Base-by-base conservation (phyloP, 306 rosid species). In the Rosa rugosa region DNA sequence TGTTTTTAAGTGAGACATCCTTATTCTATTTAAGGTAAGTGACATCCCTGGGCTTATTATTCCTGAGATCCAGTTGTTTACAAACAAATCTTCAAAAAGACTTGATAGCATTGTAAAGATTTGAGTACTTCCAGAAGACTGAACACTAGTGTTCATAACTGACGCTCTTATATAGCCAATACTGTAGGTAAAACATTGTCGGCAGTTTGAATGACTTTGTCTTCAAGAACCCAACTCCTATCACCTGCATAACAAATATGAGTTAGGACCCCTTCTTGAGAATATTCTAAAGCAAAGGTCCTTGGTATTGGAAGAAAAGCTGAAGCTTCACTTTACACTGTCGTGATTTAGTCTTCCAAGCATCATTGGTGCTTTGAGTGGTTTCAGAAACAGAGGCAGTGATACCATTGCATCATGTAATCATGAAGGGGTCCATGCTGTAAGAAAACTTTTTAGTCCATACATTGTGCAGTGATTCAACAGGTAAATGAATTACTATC, bases 321-420 rank as follows among this genome's bases (percentile, higher is more conserved):
- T 64, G 68, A 63, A 66, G 84, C 86, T 79, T 84, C 76, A 31
- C 76, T 73, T 64, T 73, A 46, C 65, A 18, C 60, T 42, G 25
- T 80, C 69, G 64, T 69, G 46, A 76, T 62, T 63, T 76, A 54
- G 68, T 67, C 71, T 69, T 75, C 60, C 76, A 10, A 50, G 22
- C 71, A 74, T 51, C 23, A 46, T 53, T 80, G 44, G 79, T 83
- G 73, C 68, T 25, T 76, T 49, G 78, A 66, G 82, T 75, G 81
- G 77, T 77, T 67, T 76, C 59, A 79, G 72, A 78, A 50, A 69
- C 62, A 69, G 74, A 57, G 63, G 74, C 64, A 81, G 77, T 44
- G 59, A 63, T 73, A 63, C 67, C 75, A 65, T 64, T 84, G 83
- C 84, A 79, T 84, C 79, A 47, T 80, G 85, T 74, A 84, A 73